A percentile compares a stretch with the other conserved stretches of the same genome.
phyloP scores from a whole-genome alignment of 805 yeast genomes.

The Metschnikowia cubensis region DNA sequence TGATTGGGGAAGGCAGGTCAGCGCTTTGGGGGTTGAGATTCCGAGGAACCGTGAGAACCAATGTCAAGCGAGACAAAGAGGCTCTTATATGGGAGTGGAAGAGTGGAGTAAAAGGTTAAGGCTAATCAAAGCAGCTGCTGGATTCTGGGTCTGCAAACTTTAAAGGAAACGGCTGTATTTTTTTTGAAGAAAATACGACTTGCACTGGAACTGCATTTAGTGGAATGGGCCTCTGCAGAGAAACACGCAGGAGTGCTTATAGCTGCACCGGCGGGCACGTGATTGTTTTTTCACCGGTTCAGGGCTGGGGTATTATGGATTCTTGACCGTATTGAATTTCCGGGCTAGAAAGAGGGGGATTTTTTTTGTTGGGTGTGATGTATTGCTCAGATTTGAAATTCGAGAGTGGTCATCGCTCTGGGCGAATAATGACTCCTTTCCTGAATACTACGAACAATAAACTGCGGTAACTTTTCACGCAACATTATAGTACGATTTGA shows the following conservation, averaged over 20 bases:
- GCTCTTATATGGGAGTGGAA: neutral
- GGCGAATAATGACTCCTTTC: neutral
- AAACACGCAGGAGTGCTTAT: slow-evolving; percentile 5
- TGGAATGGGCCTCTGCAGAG: neutral
- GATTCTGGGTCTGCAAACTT: neutral
- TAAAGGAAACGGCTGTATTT: neutral
- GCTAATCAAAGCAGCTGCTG: neutral
- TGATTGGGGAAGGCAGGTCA: neutral
- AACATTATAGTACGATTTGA: neutral
- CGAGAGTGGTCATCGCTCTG: neutral
- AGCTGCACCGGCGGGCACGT: neutral
- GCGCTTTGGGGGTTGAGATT: neutral
- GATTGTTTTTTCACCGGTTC: neutral
- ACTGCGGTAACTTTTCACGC: neutral
- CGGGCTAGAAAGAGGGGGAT: neutral
- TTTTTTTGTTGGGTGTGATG: neutral
- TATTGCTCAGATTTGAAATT: neutral
- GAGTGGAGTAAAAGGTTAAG: neutral
- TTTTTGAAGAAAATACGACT: slow-evolving; percentile 3
- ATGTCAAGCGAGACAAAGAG: neutral
- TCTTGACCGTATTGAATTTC: neutral
- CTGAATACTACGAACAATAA: neutral
- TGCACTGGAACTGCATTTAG: slow-evolving; percentile 1
- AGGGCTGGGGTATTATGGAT: neutral
- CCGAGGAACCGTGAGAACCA: neutral